These are phyloP conservation scores for Pleoardoris graminearum DNA, from an alignment of 2,329 filamentous ascomycete species.

Conservation along the genomic window DNA sequence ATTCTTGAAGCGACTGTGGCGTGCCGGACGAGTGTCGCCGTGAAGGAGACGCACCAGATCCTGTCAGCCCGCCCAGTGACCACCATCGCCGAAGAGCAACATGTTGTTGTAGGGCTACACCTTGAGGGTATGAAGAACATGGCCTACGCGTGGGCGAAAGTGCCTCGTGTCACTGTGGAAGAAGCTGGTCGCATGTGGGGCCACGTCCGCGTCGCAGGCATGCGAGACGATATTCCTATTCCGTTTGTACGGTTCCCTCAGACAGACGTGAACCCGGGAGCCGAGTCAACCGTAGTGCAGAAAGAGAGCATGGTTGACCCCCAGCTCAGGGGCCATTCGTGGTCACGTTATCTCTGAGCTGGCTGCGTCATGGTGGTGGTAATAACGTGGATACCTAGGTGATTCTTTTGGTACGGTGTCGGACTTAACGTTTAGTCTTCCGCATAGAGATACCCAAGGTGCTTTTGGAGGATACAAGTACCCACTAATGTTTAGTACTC, in stretches of 20 bases:
- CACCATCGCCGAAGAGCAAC: conserved; percentile 20
- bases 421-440: too few species aligned
- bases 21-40: conserved; percentile 25
- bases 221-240: conserved; percentile 27
- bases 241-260: conserved; percentile 22
- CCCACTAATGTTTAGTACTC: too few species aligned
- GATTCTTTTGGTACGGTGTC: too few species aligned
- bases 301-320: conserved; percentile 25
- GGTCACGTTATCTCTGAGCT: not conserved
- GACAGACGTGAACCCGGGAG: conserved; percentile 14
- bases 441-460: too few species aligned
- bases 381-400: not conserved
- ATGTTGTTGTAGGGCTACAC: conserved; percentile 30
- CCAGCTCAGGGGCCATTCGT: not conserved
- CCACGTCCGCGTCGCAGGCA: conserved; percentile 24
- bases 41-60: conserved; percentile 7
- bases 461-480: too few species aligned
- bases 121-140: conserved; percentile 32
- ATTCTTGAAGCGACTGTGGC: conserved; percentile 27
- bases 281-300: conserved; percentile 18
- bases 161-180: not conserved
- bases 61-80: not conserved
- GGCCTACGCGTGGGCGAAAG: conserved; percentile 28
- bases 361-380: not conserved
- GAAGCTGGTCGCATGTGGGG: conserved; percentile 19